Percentiles rank a stretch among this genome's conserved stretches.
Evolutionary conservation across 495 filamentous ascomycete species (phyloP).

Genomic region (Astrothelium subdiscretum): DNA sequence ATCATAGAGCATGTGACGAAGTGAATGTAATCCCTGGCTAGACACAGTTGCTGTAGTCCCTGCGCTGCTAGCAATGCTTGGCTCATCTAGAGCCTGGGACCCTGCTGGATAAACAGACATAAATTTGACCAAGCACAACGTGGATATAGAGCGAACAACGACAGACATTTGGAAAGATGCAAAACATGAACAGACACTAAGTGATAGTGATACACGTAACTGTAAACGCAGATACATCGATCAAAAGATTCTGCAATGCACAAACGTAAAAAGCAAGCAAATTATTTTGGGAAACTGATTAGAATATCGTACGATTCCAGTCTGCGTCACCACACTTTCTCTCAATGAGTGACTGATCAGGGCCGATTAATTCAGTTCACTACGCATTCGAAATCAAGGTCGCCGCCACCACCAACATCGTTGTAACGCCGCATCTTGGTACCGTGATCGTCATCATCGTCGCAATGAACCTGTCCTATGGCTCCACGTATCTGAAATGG

Average conservation of each 20-base stretch:
- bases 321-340: background rate
- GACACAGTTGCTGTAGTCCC: background rate
- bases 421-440: background rate
- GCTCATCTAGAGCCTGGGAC: background rate
- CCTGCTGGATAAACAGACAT: background rate
- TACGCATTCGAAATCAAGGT: background rate
- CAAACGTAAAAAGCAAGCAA: too few relatives aligned
- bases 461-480: background rate
- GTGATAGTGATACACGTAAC: background rate
- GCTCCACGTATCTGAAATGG: background rate
- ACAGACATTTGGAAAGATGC: background rate
- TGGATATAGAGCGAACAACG: background rate
- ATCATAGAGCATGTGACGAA: background rate
- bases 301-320: background rate
- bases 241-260: too few relatives aligned
- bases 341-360: too few relatives aligned
- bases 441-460: background rate
- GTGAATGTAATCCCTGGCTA: background rate
- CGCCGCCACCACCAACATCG: background rate
- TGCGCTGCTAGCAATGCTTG: background rate
- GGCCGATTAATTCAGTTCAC: too few relatives aligned
- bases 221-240: background rate
- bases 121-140: too few relatives aligned
- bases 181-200: background rate
- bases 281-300: too few relatives aligned